A percentile compares a stretch with the other conserved stretches of the same genome.
These are phyloP conservation scores for Claviceps arundinis DNA, from an alignment of 2,329 filamentous ascomycete species.

Conservation along the genomic window DNA sequence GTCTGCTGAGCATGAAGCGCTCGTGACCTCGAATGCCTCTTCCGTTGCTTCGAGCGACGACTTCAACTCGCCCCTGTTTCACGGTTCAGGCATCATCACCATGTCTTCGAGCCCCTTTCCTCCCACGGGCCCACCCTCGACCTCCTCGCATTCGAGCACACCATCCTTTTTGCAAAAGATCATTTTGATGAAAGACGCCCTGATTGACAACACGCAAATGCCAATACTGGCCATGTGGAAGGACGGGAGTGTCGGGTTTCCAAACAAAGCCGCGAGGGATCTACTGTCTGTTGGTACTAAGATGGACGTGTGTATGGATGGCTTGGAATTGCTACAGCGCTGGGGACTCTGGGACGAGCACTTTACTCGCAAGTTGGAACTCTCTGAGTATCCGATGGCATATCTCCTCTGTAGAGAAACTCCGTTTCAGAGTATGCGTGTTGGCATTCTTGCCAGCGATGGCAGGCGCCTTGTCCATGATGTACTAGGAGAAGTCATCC, in stretches of 20 bases:
- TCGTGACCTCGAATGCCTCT: slow-evolving; percentile 30
- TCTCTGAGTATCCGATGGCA: slow-evolving; percentile 54
- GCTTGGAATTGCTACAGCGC: slow-evolving; percentile 42
- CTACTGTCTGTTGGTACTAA: slow-evolving; percentile 33
- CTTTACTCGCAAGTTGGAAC: slow-evolving; percentile 43
- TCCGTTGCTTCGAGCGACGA: slow-evolving; percentile 34
- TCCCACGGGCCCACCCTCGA: slow-evolving; percentile 51
- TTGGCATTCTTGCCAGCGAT: slow-evolving; percentile 48
- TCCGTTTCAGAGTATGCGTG: slow-evolving; percentile 42
- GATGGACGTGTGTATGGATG: slow-evolving; percentile 27
- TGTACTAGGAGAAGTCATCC: slow-evolving; percentile 51
- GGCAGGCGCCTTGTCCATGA: slow-evolving; percentile 47
- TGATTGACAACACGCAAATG: slow-evolving; percentile 61
- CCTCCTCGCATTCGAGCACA: slow-evolving; percentile 37
- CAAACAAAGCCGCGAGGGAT: slow-evolving; percentile 51
- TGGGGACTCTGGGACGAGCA: slow-evolving; percentile 54
- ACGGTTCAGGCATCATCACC: slow-evolving; percentile 37
- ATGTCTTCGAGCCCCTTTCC: slow-evolving; percentile 49
- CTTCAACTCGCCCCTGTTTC: slow-evolving; percentile 32
- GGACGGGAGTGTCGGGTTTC: slow-evolving; percentile 59
- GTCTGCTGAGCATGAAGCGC: slow-evolving; percentile 31
- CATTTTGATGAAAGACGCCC: slow-evolving; percentile 60
- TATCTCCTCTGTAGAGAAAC: slow-evolving; percentile 47
- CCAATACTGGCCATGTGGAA: slow-evolving; percentile 73
- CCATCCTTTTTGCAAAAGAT: slow-evolving; percentile 62